Conservation (phyloP, 306 rosid species). For the Hylodesmum podocarpum region DNA sequence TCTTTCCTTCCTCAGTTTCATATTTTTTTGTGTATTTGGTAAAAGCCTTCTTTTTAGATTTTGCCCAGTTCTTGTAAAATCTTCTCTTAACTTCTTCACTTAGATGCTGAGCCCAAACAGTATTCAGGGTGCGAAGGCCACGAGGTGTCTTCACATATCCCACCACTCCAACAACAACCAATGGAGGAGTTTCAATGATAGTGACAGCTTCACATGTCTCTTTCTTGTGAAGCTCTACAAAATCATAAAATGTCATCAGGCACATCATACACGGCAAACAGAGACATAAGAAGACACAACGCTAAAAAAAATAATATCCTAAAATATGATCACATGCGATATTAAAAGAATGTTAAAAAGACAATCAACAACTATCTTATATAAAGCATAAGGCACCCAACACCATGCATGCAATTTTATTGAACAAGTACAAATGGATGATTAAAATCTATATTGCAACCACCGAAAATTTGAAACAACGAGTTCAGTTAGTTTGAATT, state of each 20-base stretch:
- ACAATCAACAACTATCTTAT: neutral
- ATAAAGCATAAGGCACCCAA: neutral
- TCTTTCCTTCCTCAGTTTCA: constrained; percentile 67
- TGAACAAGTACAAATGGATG: neutral
- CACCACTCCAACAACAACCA: constrained; percentile 73
- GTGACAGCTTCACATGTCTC: constrained; percentile 91
- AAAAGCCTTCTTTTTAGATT: constrained; percentile 83
- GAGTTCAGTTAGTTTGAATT: neutral
- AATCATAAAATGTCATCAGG: neutral
- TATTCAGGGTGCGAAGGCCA: constrained; percentile 63
- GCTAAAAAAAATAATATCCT: neutral
- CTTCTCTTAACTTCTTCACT: constrained; percentile 74
- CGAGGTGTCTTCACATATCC: constrained; percentile 72
- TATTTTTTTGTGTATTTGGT: constrained; percentile 55
- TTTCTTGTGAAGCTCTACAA: constrained; percentile 73
- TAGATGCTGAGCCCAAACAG: constrained; percentile 85
- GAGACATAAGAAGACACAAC: neutral
- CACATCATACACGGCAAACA: neutral
- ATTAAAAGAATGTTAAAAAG: neutral
- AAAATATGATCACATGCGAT: too few relatives aligned
- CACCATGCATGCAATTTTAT: neutral
- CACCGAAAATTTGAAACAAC: neutral
- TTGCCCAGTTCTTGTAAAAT: constrained; percentile 82
- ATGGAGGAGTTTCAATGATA: constrained; percentile 73
- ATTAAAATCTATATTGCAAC: neutral